Evolutionary conservation across 306 rosid genomes (phyloP).

Genomic region (Begonia peltatifolia): DNA sequence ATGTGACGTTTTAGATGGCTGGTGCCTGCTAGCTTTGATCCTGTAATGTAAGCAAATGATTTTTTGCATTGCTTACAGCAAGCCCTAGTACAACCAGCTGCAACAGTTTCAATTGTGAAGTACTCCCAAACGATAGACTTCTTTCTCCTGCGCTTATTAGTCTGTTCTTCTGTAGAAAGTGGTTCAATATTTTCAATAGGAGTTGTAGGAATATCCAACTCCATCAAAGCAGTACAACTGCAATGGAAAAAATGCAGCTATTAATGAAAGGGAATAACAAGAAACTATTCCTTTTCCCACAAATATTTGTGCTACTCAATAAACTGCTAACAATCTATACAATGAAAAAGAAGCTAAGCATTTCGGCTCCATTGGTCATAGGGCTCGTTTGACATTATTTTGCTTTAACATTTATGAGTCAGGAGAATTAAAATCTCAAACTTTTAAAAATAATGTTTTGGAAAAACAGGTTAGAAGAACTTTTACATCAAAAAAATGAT

Average conservation of each 20-base stretch:
- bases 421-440: too few species aligned
- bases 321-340: background rate
- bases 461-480: too few species aligned
- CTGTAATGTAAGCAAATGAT: slow-evolving; percentile 65
- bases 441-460: too few species aligned
- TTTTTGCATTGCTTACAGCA: slow-evolving; percentile 68
- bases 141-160: slow-evolving; percentile 51
- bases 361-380: too few species aligned
- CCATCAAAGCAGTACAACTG: slow-evolving; percentile 18
- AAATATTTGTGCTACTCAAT: background rate
- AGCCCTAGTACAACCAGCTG: slow-evolving; percentile 48
- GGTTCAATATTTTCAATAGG: slow-evolving; percentile 25
- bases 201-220: slow-evolving; percentile 19
- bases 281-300: background rate
- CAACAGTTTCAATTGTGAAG: slow-evolving; percentile 53
- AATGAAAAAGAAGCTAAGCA: background rate
- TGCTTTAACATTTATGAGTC: too few species aligned
- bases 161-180: slow-evolving; percentile 22
- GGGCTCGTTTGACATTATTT: too few species aligned
- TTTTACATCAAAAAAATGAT: too few species aligned
- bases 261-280: background rate
- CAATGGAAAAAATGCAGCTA: background rate
- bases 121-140: slow-evolving; percentile 82
- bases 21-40: slow-evolving; percentile 71
- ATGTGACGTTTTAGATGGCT: slow-evolving; percentile 82